Conservation (phyloP, 768 basidiomycete genomes). For the Trametes coccinea region DNA sequence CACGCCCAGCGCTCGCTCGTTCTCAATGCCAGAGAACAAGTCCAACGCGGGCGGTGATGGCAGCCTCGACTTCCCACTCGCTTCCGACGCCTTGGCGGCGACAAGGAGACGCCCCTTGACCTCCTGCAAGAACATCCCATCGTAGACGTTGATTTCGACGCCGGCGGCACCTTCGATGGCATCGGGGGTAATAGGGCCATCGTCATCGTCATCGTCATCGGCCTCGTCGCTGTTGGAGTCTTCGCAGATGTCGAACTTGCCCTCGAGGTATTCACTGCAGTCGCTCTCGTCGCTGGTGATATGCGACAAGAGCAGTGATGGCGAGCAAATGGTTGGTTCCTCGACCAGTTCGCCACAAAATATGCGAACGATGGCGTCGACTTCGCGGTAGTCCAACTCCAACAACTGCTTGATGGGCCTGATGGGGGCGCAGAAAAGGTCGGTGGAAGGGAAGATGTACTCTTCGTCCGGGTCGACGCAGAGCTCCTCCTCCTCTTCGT, state of each 20-base stretch:
- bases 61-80: background rate
- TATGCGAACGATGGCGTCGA: constrained; percentile 5
- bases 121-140: background rate
- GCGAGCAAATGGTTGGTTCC: background rate
- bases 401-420: background rate
- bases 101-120: background rate
- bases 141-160: constrained; percentile 9
- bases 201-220: background rate
- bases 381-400: background rate
- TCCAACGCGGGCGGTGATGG: background rate
- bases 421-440: background rate
- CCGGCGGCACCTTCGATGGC: background rate
- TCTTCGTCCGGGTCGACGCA: background rate
- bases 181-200: constrained; percentile 1
- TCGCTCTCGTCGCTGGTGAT: background rate
- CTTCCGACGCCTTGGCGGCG: background rate
- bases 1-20: background rate
- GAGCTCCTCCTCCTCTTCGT: background rate
- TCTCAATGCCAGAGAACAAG: background rate
- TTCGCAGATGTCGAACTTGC: background rate
- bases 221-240: background rate
- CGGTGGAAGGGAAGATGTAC: background rate
- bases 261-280: background rate
- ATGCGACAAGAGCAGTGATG: background rate
- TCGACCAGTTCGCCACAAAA: background rate